Base-by-base conservation (phyloP, 169 alveolate genomes). In the Plasmodium yoelii region DNA sequence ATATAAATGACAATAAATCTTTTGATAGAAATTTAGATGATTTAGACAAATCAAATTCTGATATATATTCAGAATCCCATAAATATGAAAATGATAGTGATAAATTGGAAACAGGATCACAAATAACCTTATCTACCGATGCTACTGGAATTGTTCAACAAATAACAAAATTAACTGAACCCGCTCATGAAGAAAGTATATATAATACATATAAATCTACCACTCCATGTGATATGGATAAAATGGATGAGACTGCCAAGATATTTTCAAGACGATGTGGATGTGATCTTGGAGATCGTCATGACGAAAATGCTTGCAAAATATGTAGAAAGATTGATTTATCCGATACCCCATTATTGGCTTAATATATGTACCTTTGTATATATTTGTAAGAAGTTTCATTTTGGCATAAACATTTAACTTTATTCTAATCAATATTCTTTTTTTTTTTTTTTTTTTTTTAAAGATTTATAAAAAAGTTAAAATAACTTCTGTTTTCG, bases 251-350 rank as follows among this genome's bases (percentile, higher is more conserved):
- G 64, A 90, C 93, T 26, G 93, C 94, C 39, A 93, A 88, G 84
- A 90, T 90, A 42, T 77, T 93, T 53, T 89, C 94, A 55, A 90
- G 77, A 72, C 91, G 93, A 42, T 93, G 95, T 53, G 95, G 95
- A 22, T 93, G 95, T 73, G 95, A 93, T 68, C 91, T 93, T 53
- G 94, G 94, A n/a, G 93, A 87, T 7, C 92, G 86, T n/a, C 94
- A 90, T 89, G 94, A 93, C 59, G 95, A 93, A 63, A 93, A 93
- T 90, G 73, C 77, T 49, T 93, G 95, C 68, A 93, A 86, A 13
- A 87, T 93, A 19, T 93, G 95, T 73, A 80, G 93, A 72, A 73
- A 88, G 73, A 90, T 93, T 46, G 95, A 93, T 70, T 87, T 93
- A 39, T 93, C 95, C 24, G 95, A 93, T 39, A 93, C 95, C 5